Conservation (phyloP, 2,329 filamentous ascomycete genomes). For the Apiospora pterosperma region DNA sequence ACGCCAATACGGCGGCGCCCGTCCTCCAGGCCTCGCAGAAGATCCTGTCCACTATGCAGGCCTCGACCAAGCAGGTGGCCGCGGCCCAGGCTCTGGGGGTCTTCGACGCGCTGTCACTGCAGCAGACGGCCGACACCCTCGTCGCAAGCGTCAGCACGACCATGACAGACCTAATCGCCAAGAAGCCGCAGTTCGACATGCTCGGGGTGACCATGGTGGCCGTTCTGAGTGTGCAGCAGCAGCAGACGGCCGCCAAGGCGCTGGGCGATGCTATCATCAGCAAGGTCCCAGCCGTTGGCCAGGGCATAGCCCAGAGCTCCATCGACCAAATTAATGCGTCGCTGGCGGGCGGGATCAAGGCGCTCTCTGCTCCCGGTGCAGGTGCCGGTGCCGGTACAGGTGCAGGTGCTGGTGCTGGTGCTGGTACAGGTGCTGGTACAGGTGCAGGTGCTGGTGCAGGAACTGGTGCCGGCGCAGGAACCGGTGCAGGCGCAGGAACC, state of each 20-base stretch:
- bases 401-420: not conserved
- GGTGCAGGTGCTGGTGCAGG: not conserved
- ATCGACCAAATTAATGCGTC: conserved; percentile 20
- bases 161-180: conserved; percentile 16
- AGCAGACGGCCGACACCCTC: conserved; percentile 17
- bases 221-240: conserved; percentile 19
- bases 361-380: conserved; percentile 7
- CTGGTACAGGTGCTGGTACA: not conserved
- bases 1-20: conserved; percentile 45
- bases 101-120: conserved; percentile 17
- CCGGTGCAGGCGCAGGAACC: not conserved
- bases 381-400: not conserved
- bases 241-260: conserved; percentile 16
- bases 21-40: conserved; percentile 19
- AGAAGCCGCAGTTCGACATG: conserved; percentile 24
- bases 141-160: conserved; percentile 18
- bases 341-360: conserved; percentile 18
- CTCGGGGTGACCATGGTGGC: conserved; percentile 22
- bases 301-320: conserved; percentile 23
- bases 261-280: conserved; percentile 21
- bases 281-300: conserved; percentile 24
- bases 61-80: conserved; percentile 22
- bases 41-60: conserved; percentile 13
- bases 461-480: not conserved
- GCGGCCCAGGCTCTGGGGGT: conserved; percentile 21